Evolutionary conservation across 768 basidiomycete species (phyloP).

Genomic region (Obba rivulosa): DNA sequence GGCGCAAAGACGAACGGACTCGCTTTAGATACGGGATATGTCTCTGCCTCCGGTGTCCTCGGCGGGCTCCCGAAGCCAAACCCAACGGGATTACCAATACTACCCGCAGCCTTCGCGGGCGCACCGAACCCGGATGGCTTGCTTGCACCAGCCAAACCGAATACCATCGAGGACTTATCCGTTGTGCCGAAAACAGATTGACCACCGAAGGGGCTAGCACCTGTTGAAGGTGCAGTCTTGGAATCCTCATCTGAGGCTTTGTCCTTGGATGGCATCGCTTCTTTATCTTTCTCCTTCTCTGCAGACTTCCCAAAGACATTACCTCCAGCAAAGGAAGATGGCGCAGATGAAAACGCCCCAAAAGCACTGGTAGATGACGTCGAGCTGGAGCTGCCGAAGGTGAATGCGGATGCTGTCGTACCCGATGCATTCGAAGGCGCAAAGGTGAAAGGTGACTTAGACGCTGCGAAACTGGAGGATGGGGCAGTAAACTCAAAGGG

Average conservation of each 20-base stretch:
- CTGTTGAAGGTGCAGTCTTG: constrained; percentile 1
- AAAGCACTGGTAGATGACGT: not conserved
- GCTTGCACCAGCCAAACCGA: constrained; percentile 11
- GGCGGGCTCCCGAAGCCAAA: constrained; percentile 48
- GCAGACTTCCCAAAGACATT: constrained; percentile 9
- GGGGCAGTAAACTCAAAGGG: not conserved
- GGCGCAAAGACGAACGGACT: constrained; percentile 13
- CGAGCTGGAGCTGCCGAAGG: not conserved
- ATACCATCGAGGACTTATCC: constrained; percentile 5
- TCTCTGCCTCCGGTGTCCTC: constrained; percentile 22
- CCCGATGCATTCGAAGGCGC: constrained; percentile 5
- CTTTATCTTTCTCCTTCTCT: constrained; percentile 10
- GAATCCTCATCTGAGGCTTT: not conserved
- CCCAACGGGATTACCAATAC: constrained; percentile 60
- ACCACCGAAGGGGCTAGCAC: constrained; percentile 11
- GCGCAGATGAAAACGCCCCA: constrained; percentile 2
- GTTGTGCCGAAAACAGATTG: constrained; percentile 5
- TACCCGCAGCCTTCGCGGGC: constrained; percentile 29
- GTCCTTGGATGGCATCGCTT: constrained; percentile 1
- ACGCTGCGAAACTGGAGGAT: constrained; percentile 15
- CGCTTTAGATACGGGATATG: constrained; percentile 4
- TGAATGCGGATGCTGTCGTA: not conserved
- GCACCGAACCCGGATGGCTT: constrained; percentile 18
- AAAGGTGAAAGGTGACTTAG: constrained; percentile 28
- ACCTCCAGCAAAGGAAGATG: constrained; percentile 7